Percentiles rank a stretch among this genome's conserved stretches.
Conservation (phyloP, 805 yeast genomes). For the Komagataella kurtzmanii region DNA sequence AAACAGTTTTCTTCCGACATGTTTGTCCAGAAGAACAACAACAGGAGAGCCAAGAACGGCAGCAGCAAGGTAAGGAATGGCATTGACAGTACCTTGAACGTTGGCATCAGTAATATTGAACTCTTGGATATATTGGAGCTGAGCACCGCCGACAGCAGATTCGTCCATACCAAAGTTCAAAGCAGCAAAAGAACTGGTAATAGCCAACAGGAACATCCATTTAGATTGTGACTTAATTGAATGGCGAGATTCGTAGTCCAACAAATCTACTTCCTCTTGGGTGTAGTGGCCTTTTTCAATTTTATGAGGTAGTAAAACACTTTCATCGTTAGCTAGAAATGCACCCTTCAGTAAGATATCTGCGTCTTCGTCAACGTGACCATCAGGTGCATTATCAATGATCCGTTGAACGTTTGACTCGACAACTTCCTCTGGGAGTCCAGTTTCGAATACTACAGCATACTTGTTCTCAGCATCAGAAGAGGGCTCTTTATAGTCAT, state of each 20-base stretch:
- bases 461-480: background rate
- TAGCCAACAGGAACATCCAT: slow-evolving; percentile 39
- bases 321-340: background rate
- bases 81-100: slow-evolving; percentile 48
- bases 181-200: slow-evolving; percentile 64
- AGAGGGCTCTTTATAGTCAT: background rate
- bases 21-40: slow-evolving; percentile 43
- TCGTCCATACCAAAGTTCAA: slow-evolving; percentile 77
- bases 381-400: background rate
- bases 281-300: background rate
- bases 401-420: background rate
- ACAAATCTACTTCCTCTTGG: background rate
- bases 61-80: slow-evolving; percentile 59
- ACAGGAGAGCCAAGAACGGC: slow-evolving; percentile 49
- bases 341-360: background rate
- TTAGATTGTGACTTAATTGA: slow-evolving; percentile 9
- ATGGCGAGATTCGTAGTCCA: background rate
- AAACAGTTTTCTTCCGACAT: slow-evolving; percentile 50
- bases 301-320: background rate
- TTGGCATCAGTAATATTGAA: slow-evolving; percentile 35
- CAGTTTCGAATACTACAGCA: background rate
- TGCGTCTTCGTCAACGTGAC: background rate
- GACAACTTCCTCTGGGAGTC: background rate
- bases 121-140: slow-evolving; percentile 40
- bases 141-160: slow-evolving; percentile 62